Evolutionary conservation across 306 rosid species (phyloP), one percentile per base, ranked within the genome.

Genomic region (Crotalaria pallida): DNA sequence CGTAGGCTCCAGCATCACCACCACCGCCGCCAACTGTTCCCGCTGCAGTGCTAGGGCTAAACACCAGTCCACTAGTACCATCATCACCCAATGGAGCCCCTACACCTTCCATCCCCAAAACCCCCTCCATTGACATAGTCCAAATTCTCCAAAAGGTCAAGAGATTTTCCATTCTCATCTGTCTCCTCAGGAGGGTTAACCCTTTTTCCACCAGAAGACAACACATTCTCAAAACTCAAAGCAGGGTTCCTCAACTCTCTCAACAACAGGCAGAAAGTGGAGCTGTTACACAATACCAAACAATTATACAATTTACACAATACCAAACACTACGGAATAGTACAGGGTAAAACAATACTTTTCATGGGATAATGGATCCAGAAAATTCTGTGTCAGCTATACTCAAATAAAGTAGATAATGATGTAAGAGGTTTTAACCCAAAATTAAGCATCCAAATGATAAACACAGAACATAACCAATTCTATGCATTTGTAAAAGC

Each of bases 211-310:
- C 88, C 91, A 0, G 53, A 71, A 9, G 87, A 86, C 65, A 26
- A 36, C 10, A 83, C 80, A 1, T 84, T 86, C 23, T 76, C 83
- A 2, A 69, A 58, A 7, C 84, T 84, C 17, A 79, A 82, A 55
- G 7, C 87, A 1, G 89, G 89, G 22, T 61, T 86, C 4, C 69
- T 82, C 11, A 85, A 85, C 49, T 77, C 81, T 3, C 77, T 82
- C 23, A 69, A 4, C 1, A 73, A 83, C 15, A 73, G 74, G 11
- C 70, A 86, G 18, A 86, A 86, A 40, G 79, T 75, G 49, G 63
- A 84, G 59, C 88, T 83, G 21, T 33, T 86, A 10, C 86, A 79
- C n/a, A n/a, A n/a, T n/a, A n/a, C n/a, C n/a, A n/a, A n/a, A n/a
- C n/a, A n/a, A n/a, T n/a, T n/a, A n/a, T n/a, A n/a, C n/a, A n/a